phyloP scores from a whole-genome alignment of 148 eudicot species.

The Dysphania ambrosioides region DNA sequence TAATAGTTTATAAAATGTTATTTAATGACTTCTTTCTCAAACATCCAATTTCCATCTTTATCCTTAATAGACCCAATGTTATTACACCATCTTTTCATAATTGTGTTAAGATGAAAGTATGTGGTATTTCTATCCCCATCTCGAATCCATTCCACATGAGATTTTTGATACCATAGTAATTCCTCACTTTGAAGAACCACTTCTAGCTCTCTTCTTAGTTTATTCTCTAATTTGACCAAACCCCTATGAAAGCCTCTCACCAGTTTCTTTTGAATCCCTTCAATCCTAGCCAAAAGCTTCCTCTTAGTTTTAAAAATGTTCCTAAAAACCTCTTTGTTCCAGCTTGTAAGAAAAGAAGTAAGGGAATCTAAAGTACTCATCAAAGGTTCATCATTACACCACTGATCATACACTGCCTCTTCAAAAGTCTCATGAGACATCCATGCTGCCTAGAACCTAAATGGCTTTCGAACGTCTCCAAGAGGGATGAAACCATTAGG shows the following conservation, averaged over 20 bases:
- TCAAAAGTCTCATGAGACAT: neutral
- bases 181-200: neutral
- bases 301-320: too few relatives aligned
- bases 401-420: neutral
- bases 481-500: slow-evolving; percentile 5
- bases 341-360: too few relatives aligned
- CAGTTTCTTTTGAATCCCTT: too few relatives aligned
- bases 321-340: too few relatives aligned
- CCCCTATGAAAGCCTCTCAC: neutral
- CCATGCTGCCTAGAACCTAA: neutral
- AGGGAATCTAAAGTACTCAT: neutral
- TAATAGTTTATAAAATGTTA: too few relatives aligned
- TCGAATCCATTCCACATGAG: neutral
- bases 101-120: neutral
- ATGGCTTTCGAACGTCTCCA: neutral
- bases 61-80: neutral
- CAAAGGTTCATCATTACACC: neutral
- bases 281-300: too few relatives aligned
- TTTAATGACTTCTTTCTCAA: neutral
- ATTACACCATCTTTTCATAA: neutral
- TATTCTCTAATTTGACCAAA: neutral
- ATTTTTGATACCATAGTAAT: neutral
- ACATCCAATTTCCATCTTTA: neutral
- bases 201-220: neutral
- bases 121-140: neutral